Base-by-base conservation (phyloP, 2,329 filamentous ascomycete genomes). In the Alternaria arborescens region DNA sequence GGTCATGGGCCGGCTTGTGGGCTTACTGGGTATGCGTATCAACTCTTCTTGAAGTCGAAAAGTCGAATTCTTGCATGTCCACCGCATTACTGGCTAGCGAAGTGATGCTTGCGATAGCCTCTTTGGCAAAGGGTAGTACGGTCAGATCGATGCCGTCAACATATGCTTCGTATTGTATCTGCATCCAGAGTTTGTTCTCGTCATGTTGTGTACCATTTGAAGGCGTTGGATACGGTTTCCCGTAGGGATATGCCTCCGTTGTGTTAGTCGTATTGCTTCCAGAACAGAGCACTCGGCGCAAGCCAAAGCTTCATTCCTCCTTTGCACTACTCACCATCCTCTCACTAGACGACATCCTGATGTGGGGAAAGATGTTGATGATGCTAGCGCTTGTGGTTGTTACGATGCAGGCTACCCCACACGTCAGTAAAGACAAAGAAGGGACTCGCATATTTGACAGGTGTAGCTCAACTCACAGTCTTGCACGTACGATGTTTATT, bases 11-110 rank as follows among this genome's bases (percentile, higher is more conserved):
- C 14, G 38, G 2, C 2, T 11, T 5, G 3, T 32, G 18, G 30
- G 5, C 57, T 56, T 34, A 56, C 57, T 79, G 77, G 10, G 71
- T 75, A 59, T 79, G 77, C 1, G 75, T 75, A 58, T 79, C 77
- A 51, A 79, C 71, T 14, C 71, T 66, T 8, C 62, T 68, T 18
- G 72, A 71, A 11, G 56, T 58, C 11, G 28, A 50, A 53, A 72
- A 74, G 41, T 57, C 41, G 16, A 58, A 48, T 12, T 32, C 10
- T 3, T 52, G 30, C 1, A 65, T 16, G 14, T 61, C 38, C 6
- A 53, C 38, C 16, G 24, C 30, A 6, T 58, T 44, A 26, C 61
- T 28, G 10, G 67, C 68, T 38, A 78, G 64, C 8, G 41, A 41
- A 18, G 67, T 28, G 55, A 79, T 77, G 32, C 69, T 73, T 8